Base-by-base conservation (phyloP, 352 stramenopile species). In the Saprolegnia parasitica region DNA sequence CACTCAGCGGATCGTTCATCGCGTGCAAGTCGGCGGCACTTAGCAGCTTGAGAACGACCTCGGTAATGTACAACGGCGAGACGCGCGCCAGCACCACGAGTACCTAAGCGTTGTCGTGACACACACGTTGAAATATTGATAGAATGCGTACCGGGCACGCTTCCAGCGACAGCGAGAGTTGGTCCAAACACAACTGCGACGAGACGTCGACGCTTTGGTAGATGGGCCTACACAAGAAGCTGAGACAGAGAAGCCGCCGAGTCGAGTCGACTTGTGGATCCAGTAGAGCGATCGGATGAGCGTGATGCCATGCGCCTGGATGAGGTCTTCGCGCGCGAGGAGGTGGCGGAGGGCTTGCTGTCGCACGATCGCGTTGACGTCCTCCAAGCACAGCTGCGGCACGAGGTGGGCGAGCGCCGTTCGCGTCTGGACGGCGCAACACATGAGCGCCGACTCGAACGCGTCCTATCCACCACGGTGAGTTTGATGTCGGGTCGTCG, bases 281-380 rank as follows among this genome's bases (percentile, higher is more conserved):
- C 56, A 65, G 26, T 65, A 65, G 18, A 65, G 56, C 5, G 56
- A 65, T 21, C 56, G 56, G 50, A 65, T 52, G 3, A 65, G 32
- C 1, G 40, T 26, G 56, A 65, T n/a, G 9, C 32, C 47, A 18
- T 65, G 29, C 4, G 56, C 26, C 9, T 39, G 32, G 26, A 65
- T 65, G 32, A 50, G 15, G 24, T 65, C 56, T 21, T 32, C 32
- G 50, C 26, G 35, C 9, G 56, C n/a, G 13, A 65, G 35, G 18
- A 65, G 47, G 35, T 35, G 24, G 2, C 56, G 56, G 13, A 65
- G 56, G 16, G 56, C 56, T 13, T 32, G 32, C 26, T 65, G 56
- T 4, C 56, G 56, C 35, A 65, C 56, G 15, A 20, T 49, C 13
- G 56, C 32, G 35, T 65, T 39, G 4, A 65, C 35, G 40, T 65